Evolutionary conservation across 345 rosid species (phyloP), one percentile per base, ranked within the genome.

Genomic region (Salix koriyanagi): DNA sequence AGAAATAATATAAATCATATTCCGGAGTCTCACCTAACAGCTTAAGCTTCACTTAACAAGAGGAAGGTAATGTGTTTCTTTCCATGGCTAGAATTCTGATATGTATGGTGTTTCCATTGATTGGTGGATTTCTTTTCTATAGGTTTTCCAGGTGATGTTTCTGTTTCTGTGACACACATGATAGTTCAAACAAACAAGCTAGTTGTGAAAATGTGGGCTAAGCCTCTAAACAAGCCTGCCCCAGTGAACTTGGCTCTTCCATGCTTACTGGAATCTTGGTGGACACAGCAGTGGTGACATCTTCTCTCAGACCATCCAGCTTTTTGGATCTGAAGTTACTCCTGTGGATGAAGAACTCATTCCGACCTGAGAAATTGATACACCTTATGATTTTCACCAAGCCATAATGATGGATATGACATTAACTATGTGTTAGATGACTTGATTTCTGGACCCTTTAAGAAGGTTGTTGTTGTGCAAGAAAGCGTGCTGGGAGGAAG

Each of bases 101-200:
- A 41, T 41, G 12, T 41, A 9, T 41, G 44, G 12, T 41, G 44
- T 41, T 41, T 41, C 19, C 7, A 48, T 16, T 48, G 58, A 50
- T 50, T 2, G 58, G 2, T 2, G 23, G 4, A n/a, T 56, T 44
- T 44, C 48, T 36, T 28, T 12, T 18, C 11, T 30, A 34, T 66
- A 92, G 99, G 99, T 5, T 96, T 96, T 58, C 98, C 98, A 0
- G 94, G 98, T 1, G 79, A 83, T n/a, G 81, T 96, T 34, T 66
- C 81, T 32, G 94, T 92, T 21, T 74, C 69, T 1, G 91, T 92
- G 32, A 87, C 91, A 48, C 93, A 96, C 85, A 69, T 80, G 83
- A 71, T 95, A n/a, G 74, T 92, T 15, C 86, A 75, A 0, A 67
- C 21, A 46, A 80, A 93, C 89, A 83, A 82, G 64, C 80, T 96